Evolutionary conservation across 1,139 yeast genomes (phyloP).

Genomic region (Groenewaldozyma auringiensis): DNA sequence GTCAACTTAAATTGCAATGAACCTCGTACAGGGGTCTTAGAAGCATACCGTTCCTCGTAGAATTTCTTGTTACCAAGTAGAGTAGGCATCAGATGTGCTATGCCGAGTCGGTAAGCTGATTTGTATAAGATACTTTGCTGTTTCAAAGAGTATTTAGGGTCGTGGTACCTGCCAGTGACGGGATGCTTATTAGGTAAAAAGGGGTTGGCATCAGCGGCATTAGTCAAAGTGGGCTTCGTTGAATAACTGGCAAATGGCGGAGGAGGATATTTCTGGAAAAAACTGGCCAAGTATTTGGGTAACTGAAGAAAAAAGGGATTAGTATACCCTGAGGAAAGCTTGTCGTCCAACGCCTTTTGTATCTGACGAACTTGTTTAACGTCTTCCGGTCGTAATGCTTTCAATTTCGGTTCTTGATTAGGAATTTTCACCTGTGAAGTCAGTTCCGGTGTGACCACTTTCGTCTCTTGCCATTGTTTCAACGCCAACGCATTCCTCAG

Average conservation of each 20-base stretch:
- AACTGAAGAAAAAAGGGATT: conserved; percentile 35
- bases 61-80: conserved; percentile 59
- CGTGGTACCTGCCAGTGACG: conserved; percentile 66
- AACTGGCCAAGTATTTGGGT: conserved; percentile 64
- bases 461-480: conserved; percentile 2
- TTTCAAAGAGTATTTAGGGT: conserved; percentile 72
- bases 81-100: conserved; percentile 71
- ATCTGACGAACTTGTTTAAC: conserved; percentile 4
- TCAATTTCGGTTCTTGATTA: neutral
- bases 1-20: conserved; percentile 71
- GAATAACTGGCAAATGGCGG: conserved; percentile 65
- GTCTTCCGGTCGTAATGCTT: conserved; percentile 2
- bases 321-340: conserved; percentile 2
- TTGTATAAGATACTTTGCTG: conserved; percentile 82
- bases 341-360: conserved; percentile 7
- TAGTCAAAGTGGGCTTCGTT: conserved; percentile 53
- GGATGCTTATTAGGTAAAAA: conserved; percentile 83
- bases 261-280: conserved; percentile 82
- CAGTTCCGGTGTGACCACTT: neutral
- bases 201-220: conserved; percentile 73
- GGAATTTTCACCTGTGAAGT: neutral
- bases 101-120: conserved; percentile 73
- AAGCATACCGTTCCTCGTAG: conserved; percentile 68
- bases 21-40: conserved; percentile 70
- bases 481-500: conserved; percentile 16